Base-by-base conservation (phyloP, 257 asterid genomes). In the Rhazya stricta region DNA sequence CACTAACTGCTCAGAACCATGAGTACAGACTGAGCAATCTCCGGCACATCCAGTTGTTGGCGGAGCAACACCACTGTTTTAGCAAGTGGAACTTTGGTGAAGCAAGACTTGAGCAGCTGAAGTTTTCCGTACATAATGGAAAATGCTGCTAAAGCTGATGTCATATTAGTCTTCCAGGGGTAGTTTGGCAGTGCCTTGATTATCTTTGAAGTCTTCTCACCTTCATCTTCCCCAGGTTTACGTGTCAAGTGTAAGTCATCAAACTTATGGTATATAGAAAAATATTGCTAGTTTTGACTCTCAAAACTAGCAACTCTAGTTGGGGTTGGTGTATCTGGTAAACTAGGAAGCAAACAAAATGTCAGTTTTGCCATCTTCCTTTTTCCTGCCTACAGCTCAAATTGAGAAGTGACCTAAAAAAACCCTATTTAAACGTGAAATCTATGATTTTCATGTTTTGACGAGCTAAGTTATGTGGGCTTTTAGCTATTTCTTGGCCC, bases 21-120 rank as follows among this genome's bases (percentile, higher is more conserved):
- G 41, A 11, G 19, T 7, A 16, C 60, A 74, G 42, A 36, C 60
- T 9, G 8, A 19, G 77, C 27, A 3, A 0, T 4, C 19, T 56
- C 32, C 3, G 54, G 77, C 67, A 73, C 77, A 61, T 61, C 68
- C 23, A 32, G 69, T 46, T 74, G 77, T 62, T 62, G 71, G 60
- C 46, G 60, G 10, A 74, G 76, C 54, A 42, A 32, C 6, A 39
- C 76, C 68, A 73, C 39, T 2, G 76, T 25, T 9, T 23, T 73
- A 6, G 76, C 76, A 25, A 73, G 68, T 19, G 76, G 56, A n/a
- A 39, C 39, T 15, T 23, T 6, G 32, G 37, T 9, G n/a, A 54
- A 56, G 53, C 7, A 39, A 4, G n/a, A n/a, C n/a, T n/a, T n/a
- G 68, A 42, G 15, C 11, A 73, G 34, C 16, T 69, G 50, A 29